Percentiles rank a stretch among this genome's conserved stretches.
Evolutionary conservation across 148 eudicot species (phyloP).

Genomic region (Silene conica): DNA sequence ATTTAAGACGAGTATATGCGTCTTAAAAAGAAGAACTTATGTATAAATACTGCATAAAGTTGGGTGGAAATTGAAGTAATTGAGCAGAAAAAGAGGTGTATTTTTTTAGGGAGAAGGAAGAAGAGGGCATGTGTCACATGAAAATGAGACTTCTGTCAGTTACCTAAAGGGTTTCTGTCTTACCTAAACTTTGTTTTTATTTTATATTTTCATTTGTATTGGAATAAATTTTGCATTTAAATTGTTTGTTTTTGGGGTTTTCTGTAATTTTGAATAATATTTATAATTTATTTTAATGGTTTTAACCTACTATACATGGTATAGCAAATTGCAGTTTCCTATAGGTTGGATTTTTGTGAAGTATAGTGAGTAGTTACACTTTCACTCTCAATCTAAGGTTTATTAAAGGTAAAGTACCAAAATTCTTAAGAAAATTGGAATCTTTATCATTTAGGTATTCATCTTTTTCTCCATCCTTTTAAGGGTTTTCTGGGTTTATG

Average conservation of each 20-base stretch:
- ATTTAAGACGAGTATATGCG: too few relatives aligned
- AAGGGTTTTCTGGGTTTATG: background rate
- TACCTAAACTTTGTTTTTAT: background rate
- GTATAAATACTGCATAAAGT: background rate
- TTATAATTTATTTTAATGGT: background rate
- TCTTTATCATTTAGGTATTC: conserved; percentile 9
- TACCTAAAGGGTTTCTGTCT: background rate
- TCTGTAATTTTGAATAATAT: background rate
- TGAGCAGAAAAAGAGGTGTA: background rate
- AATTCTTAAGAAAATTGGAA: conserved; percentile 2
- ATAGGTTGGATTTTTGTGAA: conserved; percentile 21
- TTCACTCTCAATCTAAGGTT: conserved; percentile 1
- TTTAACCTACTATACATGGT: conserved; percentile 14
- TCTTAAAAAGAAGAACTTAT: too few relatives aligned
- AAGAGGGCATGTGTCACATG: conserved; percentile 14
- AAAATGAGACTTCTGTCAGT: background rate
- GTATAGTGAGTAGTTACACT: background rate
- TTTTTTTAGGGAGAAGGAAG: background rate
- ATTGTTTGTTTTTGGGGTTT: background rate
- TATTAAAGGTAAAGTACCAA: conserved; percentile 12
- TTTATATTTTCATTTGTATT: too few relatives aligned
- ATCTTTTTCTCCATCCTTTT: background rate
- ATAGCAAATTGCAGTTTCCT: conserved; percentile 19
- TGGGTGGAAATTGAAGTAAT: background rate
- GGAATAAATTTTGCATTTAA: too few relatives aligned